Evolutionary conservation across 2,329 filamentous ascomycete species (phyloP), one percentile per base, ranked within the genome.

Genomic region (Cladosporium cucumerinum): DNA sequence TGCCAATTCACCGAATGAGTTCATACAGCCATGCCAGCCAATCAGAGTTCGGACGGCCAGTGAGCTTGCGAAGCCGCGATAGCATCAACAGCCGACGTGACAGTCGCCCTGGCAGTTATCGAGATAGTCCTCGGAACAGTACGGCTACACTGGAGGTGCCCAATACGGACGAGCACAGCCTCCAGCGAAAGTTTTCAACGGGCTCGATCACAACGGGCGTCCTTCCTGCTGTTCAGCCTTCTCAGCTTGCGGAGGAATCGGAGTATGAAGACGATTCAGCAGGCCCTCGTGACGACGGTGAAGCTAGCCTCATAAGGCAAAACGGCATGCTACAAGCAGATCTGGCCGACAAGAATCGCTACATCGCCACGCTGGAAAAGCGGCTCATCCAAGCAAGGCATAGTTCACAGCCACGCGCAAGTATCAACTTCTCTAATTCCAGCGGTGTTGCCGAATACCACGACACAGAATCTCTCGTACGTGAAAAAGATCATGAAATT

Each of bases 271-370:
- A 88, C 65, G 86, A 82, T 0, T 76, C 77, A 51, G 78, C 63
- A 10, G 93, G 92, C 59, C 92, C 96, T 72, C 94, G 89, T 73
- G 93, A 90, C 21, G 93, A 97, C 71, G 94, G 93, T 1, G 89
- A 86, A 28, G 95, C 95, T 8, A 92, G 90, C 26, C 79, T 96
- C 57, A 82, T 89, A 51, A 86, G 91, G n/a, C 95, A 97, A 74
- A 93, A 97, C 70, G 87, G 89, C 58, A 91, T 96, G n/a, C 80
- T 99, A 57, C 95, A 97, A 76, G 87, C 93, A n/a, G 95, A 99
- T 76, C 85, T 99, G 55, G 87, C 86, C n/a, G 95, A 99, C 79
- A 97, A 97, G 81, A 98, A 95, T 72, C 90, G 95, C 34, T 99
- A 99, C 77, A 98, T 98, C 71, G 86, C 90, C 30, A 98, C 95